Evolutionary conservation across 139 green algal species (phyloP), one percentile per base, ranked within the genome.

Genomic region (Chlamydomonas sp.): DNA sequence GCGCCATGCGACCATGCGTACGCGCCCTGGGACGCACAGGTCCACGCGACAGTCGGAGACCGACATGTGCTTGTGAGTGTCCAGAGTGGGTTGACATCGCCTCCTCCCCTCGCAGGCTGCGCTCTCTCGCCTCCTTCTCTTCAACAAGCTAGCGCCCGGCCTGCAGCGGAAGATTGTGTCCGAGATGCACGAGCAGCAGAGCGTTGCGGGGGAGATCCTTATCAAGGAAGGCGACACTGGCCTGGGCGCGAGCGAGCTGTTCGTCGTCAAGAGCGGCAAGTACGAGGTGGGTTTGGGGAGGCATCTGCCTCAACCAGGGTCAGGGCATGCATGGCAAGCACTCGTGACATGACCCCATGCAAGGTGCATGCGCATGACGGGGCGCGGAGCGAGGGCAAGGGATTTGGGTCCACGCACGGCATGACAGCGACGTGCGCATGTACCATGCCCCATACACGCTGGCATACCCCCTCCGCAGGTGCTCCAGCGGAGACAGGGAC

Each of bases 151-250:
- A 48, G 89, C 95, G 24, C 5, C 65, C 1, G 62, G 43, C 5
- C 28, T 87, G n/a, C 87, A 94, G 70, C 78, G 76, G 8, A 87
- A 83, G 37, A 77, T 95, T 33, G 87, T 92, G 5, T 58, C 59
- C 20, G 83, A 87, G 64, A 91, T 89, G 85, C 86, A 81, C 67
- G 83, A 91, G 74, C 73, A 79, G 1, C 73, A 50, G 4, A 76
- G 85, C 10, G 59, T 50, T 29, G 85, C 85, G 28, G 85, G 83
- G 2, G 92, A 97, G 58, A 95, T 97, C 43, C 80, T 97, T 28
- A 96, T 97, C 81, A 89, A 90, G 49, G 88, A 97, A 76, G 91
- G 90, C 8, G 92, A 96, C 76, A 90, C 76, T 16, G 87, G 90
- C 35, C 63, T 92, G 8, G 83, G 80, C 33, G 86, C 90, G 35